Conservation (phyloP, 2,329 filamentous ascomycete genomes). For the Raffaelea deltoideospora region DNA sequence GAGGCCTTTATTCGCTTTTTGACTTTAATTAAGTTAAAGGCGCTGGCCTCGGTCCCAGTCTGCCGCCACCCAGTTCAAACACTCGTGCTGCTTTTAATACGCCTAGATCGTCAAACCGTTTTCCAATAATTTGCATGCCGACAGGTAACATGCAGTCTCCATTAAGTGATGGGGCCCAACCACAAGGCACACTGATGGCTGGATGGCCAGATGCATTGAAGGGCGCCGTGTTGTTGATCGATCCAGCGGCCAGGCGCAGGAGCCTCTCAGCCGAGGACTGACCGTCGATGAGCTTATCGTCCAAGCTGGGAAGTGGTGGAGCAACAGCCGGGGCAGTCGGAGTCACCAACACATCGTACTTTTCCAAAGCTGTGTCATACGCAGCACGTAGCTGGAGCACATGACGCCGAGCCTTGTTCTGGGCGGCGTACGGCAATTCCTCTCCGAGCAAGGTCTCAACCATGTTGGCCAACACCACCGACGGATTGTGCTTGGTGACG, state of each 20-base stretch:
- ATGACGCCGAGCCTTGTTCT: conserved; percentile 29
- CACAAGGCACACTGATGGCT: conserved; percentile 28
- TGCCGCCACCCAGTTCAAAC: conserved; percentile 15
- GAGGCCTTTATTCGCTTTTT: no score
- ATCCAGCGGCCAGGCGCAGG: conserved; percentile 26
- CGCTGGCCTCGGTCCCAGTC: no score
- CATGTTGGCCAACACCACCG: conserved; percentile 23
- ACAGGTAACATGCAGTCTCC: conserved; percentile 13
- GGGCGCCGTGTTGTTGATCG: conserved; percentile 27
- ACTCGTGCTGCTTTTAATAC: conserved; percentile 14
- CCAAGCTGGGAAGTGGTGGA: conserved; percentile 28
- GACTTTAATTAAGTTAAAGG: no score
- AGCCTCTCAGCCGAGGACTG: conserved; percentile 25
- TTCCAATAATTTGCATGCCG: conserved; percentile 17
- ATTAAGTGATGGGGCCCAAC: conserved; percentile 11
- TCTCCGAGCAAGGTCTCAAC: conserved; percentile 11
- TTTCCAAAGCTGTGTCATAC: conserved; percentile 27
- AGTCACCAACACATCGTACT: conserved; percentile 25
- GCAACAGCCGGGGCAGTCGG: conserved; percentile 27
- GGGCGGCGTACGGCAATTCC: no score
- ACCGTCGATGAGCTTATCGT: conserved; percentile 14
- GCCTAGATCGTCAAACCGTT: conserved; percentile 14
- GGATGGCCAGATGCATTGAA: conserved; percentile 37
- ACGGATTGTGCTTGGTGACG: conserved; percentile 26
- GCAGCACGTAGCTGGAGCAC: conserved; percentile 30